Base-by-base conservation (phyloP, 2,329 filamentous ascomycete genomes). In the Phialocephala subalpina region DNA sequence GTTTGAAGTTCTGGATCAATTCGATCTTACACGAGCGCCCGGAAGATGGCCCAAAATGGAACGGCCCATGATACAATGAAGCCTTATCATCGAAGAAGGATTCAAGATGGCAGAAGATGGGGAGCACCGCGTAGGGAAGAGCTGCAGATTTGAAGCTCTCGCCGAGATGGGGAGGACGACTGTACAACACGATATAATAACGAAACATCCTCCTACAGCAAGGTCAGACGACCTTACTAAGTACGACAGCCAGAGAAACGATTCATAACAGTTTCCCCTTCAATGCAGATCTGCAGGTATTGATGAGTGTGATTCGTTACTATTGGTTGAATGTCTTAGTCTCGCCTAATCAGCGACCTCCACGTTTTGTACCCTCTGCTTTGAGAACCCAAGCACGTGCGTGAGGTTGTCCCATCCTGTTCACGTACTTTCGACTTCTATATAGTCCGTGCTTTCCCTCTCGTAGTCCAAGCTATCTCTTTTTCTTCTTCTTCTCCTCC, bases 1-100 rank as follows among this genome's bases (percentile, higher is more conserved):
- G 96, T 0, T 82, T 97, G 56, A 91, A 91, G 74, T 99, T 97
- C 78, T 99, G 96, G 96, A 89, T 92, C 79, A 99, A 99, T 36
- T 76, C 73, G 73, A 73, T 77, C 29, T 64, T 49, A 25, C n/a
- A 22, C 45, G 20, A 49, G 45, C 45, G 9, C n/a, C 45, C n/a
- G n/a, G 45, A 33, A 4, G 29, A 33, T 33, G 4, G 29, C 29
- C 29, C 9, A 9, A 33, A 33, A 33, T 33, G 29, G 29, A n/a
- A n/a, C n/a, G 29, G 29, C 29, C 29, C 4, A 33, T 4, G 9
- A 33, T 33, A 4, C 9, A n/a, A n/a, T n/a, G n/a, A n/a, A n/a
- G 4, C 29, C 4, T 33, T 33, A 5, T 9, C 29, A 33, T 33
- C 29, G 9, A 4, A 33, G 29, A 33, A 33, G 29, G 29, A 33